phyloP scores from a whole-genome alignment of 75 land plant genomes.

The Pseudotsuga menziesii region DNA sequence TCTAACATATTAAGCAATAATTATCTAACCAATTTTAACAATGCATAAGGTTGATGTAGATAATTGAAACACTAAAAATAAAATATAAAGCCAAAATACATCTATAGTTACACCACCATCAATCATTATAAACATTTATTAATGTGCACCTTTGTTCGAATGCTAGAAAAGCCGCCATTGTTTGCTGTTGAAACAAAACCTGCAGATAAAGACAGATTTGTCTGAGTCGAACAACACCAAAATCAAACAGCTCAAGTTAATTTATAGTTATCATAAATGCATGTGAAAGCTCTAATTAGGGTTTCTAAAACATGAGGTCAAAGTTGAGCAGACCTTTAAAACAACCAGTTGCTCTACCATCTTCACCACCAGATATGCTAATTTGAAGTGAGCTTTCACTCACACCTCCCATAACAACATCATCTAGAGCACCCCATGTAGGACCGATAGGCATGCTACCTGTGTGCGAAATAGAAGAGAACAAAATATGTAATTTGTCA shows the following conservation, averaged over 20 bases:
- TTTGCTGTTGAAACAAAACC: slow-evolving; percentile 94
- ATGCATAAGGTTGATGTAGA: neutral
- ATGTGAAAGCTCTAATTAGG: neutral
- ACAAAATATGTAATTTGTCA: neutral
- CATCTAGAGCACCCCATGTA: slow-evolving; percentile 96
- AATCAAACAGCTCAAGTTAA: neutral
- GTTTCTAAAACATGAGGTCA: neutral
- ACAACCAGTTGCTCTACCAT: slow-evolving; percentile 70
- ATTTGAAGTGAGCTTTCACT: slow-evolving; percentile 87
- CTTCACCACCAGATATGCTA: slow-evolving; percentile 60
- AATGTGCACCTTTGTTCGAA: slow-evolving; percentile 69
- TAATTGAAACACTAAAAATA: neutral
- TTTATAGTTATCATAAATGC: neutral
- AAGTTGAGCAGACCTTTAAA: slow-evolving; percentile 67
- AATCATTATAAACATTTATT: slow-evolving; percentile 5
- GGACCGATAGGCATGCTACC: slow-evolving; percentile 49
- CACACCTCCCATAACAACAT: slow-evolving; percentile 99
- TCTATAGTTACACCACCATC: too few relatives aligned
- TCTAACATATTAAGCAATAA: too few relatives aligned
- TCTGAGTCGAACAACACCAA: neutral
- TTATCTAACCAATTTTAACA: neutral
- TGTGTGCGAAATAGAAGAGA: slow-evolving; percentile 11
- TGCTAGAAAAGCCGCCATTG: slow-evolving; percentile 97
- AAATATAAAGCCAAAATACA: neutral
- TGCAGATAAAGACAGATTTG: slow-evolving; percentile 17